These are phyloP conservation scores for Phanerochaete sordida DNA, from an alignment of 768 basidiomycete species.

Conservation along the genomic window DNA sequence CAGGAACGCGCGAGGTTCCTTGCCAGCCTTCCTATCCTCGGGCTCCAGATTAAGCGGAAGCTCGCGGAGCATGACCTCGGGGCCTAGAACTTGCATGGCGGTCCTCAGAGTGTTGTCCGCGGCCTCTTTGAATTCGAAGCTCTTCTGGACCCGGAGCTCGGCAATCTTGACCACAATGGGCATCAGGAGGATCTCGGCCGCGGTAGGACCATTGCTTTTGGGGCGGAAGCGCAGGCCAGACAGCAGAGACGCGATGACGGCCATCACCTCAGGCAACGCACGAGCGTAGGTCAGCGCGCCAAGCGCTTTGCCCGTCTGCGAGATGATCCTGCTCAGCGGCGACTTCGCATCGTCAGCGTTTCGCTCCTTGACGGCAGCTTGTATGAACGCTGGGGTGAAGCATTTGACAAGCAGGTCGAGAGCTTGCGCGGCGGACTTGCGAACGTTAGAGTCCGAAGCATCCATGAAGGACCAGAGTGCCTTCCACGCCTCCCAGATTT, in stretches of 20 bases:
- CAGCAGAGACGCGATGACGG: slow-evolving; percentile 67
- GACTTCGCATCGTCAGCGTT: slow-evolving; percentile 42
- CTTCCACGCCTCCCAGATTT: slow-evolving; percentile 69
- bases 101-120: slow-evolving; percentile 76
- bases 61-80: slow-evolving; percentile 65
- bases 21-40: slow-evolving; percentile 62
- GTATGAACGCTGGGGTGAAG: slow-evolving; percentile 62
- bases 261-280: slow-evolving; percentile 77
- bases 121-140: slow-evolving; percentile 87
- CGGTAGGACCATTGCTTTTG: slow-evolving; percentile 41
- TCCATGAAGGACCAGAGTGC: slow-evolving; percentile 76
- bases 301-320: slow-evolving; percentile 63
- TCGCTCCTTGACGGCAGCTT: slow-evolving; percentile 45
- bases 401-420: slow-evolving; percentile 65
- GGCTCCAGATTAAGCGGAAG: slow-evolving; percentile 89
- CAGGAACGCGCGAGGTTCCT: slow-evolving; percentile 87
- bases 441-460: slow-evolving; percentile 53
- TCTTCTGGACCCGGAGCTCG: slow-evolving; percentile 70
- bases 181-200: slow-evolving; percentile 67
- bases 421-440: slow-evolving; percentile 62
- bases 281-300: slow-evolving; percentile 70
- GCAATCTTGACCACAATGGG: slow-evolving; percentile 70
- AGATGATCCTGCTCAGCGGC: slow-evolving; percentile 58
- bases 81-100: slow-evolving; percentile 84
- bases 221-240: slow-evolving; percentile 53